phyloP scores from a whole-genome alignment of 768 basidiomycete species.

The Tricholoma bakamatsutake region DNA sequence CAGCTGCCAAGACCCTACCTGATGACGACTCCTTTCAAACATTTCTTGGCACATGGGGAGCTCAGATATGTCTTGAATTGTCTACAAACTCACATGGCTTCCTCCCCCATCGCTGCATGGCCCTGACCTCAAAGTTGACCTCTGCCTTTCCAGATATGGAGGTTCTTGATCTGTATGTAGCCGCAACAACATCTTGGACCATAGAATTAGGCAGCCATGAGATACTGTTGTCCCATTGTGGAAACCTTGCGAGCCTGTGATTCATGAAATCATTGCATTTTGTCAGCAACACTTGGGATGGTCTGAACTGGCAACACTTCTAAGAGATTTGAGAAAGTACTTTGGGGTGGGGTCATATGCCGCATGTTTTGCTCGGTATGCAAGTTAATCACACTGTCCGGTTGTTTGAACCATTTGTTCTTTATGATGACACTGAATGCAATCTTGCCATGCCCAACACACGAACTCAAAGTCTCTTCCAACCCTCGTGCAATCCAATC shows the following conservation, averaged over 20 bases:
- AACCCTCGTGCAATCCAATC: neutral
- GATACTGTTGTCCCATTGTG: neutral
- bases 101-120: neutral
- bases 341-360: constrained; percentile 1
- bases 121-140: constrained; percentile 1
- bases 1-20: neutral
- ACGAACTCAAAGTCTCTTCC: neutral
- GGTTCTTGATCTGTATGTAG: constrained; percentile 3
- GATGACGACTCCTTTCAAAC: neutral
- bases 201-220: neutral
- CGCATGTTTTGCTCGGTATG: constrained; percentile 3
- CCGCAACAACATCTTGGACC: constrained; percentile 8
- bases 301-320: neutral
- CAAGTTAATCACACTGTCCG: neutral
- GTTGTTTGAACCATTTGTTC: neutral
- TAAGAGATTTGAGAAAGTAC: neutral
- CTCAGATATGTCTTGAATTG: constrained; percentile 5
- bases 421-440: neutral
- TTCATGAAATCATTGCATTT: constrained; percentile 3
- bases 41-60: constrained; percentile 8
- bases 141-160: constrained; percentile 5
- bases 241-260: constrained; percentile 5
- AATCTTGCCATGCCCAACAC: neutral
- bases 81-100: constrained; percentile 7
- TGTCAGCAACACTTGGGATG: constrained; percentile 10